phyloP scores from a whole-genome alignment of 495 filamentous ascomycete species.

The Astrocystis sublimbata region DNA sequence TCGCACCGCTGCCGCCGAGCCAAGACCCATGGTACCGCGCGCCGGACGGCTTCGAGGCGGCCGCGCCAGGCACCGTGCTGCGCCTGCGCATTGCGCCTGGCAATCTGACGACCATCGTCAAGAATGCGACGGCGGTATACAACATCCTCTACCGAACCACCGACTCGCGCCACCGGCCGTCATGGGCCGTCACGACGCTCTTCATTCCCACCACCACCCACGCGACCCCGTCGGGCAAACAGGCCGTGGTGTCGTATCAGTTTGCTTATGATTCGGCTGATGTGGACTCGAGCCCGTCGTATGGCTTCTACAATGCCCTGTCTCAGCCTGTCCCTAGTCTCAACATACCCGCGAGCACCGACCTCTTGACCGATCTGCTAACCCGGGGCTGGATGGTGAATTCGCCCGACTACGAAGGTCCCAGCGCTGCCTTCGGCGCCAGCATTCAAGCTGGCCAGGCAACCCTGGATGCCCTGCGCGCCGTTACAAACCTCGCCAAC shows the following conservation, averaged over 20 bases:
- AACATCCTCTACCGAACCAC: slow-evolving; percentile 57
- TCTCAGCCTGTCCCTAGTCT: slow-evolving; percentile 8
- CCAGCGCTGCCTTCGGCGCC: slow-evolving; percentile 42
- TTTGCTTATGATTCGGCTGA: slow-evolving; percentile 44
- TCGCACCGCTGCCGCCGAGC: slow-evolving; percentile 28
- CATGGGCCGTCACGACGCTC: slow-evolving; percentile 53
- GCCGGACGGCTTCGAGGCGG: slow-evolving; percentile 39
- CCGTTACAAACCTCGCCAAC: slow-evolving; percentile 30
- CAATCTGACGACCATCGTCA: slow-evolving; percentile 37
- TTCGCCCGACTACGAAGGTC: slow-evolving; percentile 52
- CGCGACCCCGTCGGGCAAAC: slow-evolving; percentile 20
- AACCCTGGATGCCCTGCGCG: slow-evolving; percentile 50
- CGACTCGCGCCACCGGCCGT: slow-evolving; percentile 42
- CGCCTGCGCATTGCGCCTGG: slow-evolving; percentile 45
- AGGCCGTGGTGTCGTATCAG: slow-evolving; percentile 47
- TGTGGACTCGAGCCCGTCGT: slow-evolving; percentile 34
- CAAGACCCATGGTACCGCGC: slow-evolving; percentile 52
- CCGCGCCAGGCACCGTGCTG: slow-evolving; percentile 47
- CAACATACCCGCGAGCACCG: slow-evolving; percentile 5
- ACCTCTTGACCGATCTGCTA: slow-evolving; percentile 32
- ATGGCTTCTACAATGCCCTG: slow-evolving; percentile 19
- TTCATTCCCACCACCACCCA: slow-evolving; percentile 39
- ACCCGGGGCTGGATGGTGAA: slow-evolving; percentile 49
- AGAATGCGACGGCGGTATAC: slow-evolving; percentile 36
- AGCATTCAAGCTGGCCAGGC: slow-evolving; percentile 46